Evolutionary conservation across 805 yeast genomes (phyloP), one percentile per base, ranked within the genome.

Genomic region (Teunomyces barrocoloradensis): DNA sequence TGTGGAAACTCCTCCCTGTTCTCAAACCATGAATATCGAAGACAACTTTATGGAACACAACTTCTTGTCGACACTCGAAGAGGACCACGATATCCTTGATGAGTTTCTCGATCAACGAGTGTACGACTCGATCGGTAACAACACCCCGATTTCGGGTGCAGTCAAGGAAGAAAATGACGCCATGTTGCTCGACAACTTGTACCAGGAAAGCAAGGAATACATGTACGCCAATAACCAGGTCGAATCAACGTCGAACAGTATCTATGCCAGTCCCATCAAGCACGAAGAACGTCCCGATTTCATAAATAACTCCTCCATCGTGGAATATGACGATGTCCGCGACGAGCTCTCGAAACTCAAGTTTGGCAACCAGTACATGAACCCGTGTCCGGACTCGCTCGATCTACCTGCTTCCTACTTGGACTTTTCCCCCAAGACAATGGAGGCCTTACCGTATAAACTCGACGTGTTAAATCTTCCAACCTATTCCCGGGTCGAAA

Each of bases 401-500:
- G 61, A 61, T 20, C 53, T 68, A 6, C 68, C 67, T 4, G 60
- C 69, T 0, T 53, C 70, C 2, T 64, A 64, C 36, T 59, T 71
- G 43, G 76, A 73, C 48, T 72, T 72, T 48, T 69, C 74, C 2
- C 61, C 64, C 1, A 61, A 62, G 40, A 49, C 65, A n/a, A 59
- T 71, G 65, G 48, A 60, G 12, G 55, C 61, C 4, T 66, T 77
- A 44, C 80, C 80, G 0, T 82, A 78, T 61, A 69, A 74, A 46
- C 53, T 87, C 45, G 63, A 68, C 21, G 70, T 92, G 1, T 64
- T 74, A 6, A 85, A 83, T 44, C 72, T 92, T 39, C 97, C 97
- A 1, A 69, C 79, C 4, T 83, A 82, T 55, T 89, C 97, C 10
- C 80, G 99, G 54, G 99, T 92, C 5, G 99, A 92, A 67, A 92